Evolutionary conservation across 1,139 yeast genomes (phyloP).

Genomic region (Blastobotrys malaysiensis): DNA sequence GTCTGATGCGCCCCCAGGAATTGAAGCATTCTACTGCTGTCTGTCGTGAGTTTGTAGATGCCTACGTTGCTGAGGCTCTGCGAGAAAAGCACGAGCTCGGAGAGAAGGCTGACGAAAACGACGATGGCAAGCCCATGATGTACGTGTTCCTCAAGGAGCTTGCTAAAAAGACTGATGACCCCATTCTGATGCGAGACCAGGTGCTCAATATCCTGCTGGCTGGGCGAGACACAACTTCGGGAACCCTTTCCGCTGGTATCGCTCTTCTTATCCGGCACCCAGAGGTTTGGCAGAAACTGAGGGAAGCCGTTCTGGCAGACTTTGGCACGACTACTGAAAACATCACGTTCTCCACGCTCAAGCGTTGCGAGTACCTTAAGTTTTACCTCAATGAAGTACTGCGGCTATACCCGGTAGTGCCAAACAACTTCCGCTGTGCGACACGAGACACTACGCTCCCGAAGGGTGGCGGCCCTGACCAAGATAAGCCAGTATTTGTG

Average conservation of each 20-base stretch:
- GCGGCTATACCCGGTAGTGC: slow-evolving; percentile 54
- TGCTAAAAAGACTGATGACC: slow-evolving; percentile 46
- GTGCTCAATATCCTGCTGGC: slow-evolving; percentile 47
- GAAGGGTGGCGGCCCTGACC: slow-evolving; percentile 39
- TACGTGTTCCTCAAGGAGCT: slow-evolving; percentile 39
- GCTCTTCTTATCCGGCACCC: slow-evolving; percentile 46
- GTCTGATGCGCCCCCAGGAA: slow-evolving; percentile 32
- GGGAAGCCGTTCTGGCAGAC: slow-evolving; percentile 25
- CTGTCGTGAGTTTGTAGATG: slow-evolving; percentile 30
- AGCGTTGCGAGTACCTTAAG: slow-evolving; percentile 46
- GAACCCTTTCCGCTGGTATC: slow-evolving; percentile 41
- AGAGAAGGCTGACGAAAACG: slow-evolving; percentile 3
- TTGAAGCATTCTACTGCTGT: slow-evolving; percentile 30
- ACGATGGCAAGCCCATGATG: neutral
- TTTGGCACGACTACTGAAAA: slow-evolving; percentile 25
- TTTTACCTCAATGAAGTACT: slow-evolving; percentile 47
- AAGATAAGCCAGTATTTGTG: slow-evolving; percentile 40
- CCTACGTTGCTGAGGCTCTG: slow-evolving; percentile 29
- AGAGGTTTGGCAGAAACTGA: slow-evolving; percentile 28
- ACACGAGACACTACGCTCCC: slow-evolving; percentile 33
- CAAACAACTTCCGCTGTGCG: slow-evolving; percentile 47
- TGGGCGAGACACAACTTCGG: slow-evolving; percentile 52
- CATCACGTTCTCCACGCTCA: slow-evolving; percentile 45
- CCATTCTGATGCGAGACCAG: slow-evolving; percentile 44
- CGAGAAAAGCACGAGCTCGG: slow-evolving; percentile 10